Evolutionary conservation across 305 asterid genomes (phyloP).

Genomic region (Vinca major): DNA sequence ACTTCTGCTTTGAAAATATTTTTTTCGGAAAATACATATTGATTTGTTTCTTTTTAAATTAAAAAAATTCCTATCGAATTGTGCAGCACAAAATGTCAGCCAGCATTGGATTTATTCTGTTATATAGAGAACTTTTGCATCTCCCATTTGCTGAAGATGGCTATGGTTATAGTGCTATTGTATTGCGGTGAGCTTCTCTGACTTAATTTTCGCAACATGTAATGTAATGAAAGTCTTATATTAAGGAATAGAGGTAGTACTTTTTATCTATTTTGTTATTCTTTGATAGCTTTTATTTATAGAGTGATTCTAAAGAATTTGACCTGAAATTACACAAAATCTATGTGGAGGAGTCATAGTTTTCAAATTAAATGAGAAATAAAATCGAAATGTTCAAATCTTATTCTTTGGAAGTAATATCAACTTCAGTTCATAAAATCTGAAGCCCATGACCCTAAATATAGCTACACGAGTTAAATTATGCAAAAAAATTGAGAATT

Average conservation of each 20-base stretch:
- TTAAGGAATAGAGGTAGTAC: too few relatives aligned
- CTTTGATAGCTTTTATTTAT: not conserved
- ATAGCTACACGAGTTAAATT: too few relatives aligned
- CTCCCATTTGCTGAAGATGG: constrained; percentile 51
- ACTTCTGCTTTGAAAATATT: not conserved
- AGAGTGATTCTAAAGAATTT: not conserved
- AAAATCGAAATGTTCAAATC: too few relatives aligned
- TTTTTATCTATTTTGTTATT: not conserved
- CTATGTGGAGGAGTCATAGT: not conserved
- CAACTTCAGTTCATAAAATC: too few relatives aligned
- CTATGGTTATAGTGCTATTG: constrained; percentile 34
- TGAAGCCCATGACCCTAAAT: too few relatives aligned
- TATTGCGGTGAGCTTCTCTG: constrained; percentile 41
- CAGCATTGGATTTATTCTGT: constrained; percentile 58
- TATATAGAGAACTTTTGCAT: constrained; percentile 68
- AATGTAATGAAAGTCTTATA: not conserved
- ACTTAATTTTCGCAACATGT: too few relatives aligned
- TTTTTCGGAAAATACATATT: not conserved
- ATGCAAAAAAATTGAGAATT: not conserved
- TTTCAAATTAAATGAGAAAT: not conserved
- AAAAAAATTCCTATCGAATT: not conserved
- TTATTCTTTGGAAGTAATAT: too few relatives aligned
- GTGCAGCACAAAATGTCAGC: constrained; percentile 44
- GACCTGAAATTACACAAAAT: not conserved
- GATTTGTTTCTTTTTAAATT: not conserved